Conservation (phyloP, 495 filamentous ascomycete species). For the Trichocladium antarcticum region DNA sequence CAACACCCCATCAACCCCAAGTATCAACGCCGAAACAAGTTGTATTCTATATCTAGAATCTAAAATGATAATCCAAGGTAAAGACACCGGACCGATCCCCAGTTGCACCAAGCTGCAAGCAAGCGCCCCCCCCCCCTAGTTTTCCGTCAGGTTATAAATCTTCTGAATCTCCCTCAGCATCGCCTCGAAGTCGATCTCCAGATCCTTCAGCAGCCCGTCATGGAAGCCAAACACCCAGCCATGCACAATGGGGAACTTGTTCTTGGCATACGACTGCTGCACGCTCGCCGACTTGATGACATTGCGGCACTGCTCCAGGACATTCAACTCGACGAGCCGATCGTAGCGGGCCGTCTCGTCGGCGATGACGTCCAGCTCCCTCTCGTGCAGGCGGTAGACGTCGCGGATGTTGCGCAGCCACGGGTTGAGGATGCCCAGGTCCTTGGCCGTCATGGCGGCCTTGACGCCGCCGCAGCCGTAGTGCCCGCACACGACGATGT, state of each 20-base stretch:
- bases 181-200: slow-evolving; percentile 38
- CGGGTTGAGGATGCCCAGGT: slow-evolving; percentile 48
- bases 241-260: slow-evolving; percentile 45
- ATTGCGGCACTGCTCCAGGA: slow-evolving; percentile 47
- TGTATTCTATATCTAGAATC: too few relatives aligned
- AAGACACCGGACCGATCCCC: too few relatives aligned
- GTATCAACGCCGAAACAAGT: too few relatives aligned
- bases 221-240: slow-evolving; percentile 48
- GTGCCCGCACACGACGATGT: slow-evolving; percentile 55
- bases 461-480: slow-evolving; percentile 55
- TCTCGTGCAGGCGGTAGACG: slow-evolving; percentile 47
- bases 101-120: too few relatives aligned
- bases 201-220: slow-evolving; percentile 43
- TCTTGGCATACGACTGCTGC: slow-evolving; percentile 41
- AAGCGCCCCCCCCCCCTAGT: neutral
- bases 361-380: slow-evolving; percentile 42
- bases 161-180: slow-evolving; percentile 42
- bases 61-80: too few relatives aligned
- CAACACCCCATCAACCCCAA: too few relatives aligned
- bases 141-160: slow-evolving; percentile 42
- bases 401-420: slow-evolving; percentile 54
- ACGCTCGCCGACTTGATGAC: slow-evolving; percentile 49
- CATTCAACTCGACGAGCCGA: slow-evolving; percentile 50
- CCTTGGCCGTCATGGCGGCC: slow-evolving; percentile 48
- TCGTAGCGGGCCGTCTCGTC: slow-evolving; percentile 38